Conservation (phyloP, 352 stramenopile genomes). For the Phytophthora europaea region DNA sequence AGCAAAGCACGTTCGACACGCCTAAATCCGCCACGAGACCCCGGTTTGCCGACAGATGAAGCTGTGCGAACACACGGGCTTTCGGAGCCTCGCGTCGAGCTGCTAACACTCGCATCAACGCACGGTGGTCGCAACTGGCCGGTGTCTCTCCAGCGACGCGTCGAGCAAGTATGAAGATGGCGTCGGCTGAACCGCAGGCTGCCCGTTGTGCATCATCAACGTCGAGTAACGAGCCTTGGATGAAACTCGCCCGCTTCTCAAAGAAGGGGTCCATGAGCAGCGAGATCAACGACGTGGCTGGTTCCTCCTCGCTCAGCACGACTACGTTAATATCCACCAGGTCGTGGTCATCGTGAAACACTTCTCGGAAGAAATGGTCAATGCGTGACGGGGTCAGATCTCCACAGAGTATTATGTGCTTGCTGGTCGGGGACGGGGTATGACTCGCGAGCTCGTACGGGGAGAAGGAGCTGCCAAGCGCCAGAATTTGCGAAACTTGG, state of each 20-base stretch:
- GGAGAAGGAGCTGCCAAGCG: slow-evolving; percentile 80
- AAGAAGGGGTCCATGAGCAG: slow-evolving; percentile 90
- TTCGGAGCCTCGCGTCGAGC: slow-evolving; percentile 69
- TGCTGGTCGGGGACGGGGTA: slow-evolving; percentile 61
- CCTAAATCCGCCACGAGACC: slow-evolving; percentile 73
- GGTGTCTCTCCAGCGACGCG: slow-evolving; percentile 71
- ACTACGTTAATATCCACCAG: slow-evolving; percentile 84
- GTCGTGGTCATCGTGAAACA: slow-evolving; percentile 90
- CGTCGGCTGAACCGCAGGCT: slow-evolving; percentile 64
- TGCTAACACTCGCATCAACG: slow-evolving; percentile 79
- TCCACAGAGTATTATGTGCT: slow-evolving; percentile 84
- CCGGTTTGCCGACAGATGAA: slow-evolving; percentile 80
- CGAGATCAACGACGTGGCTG: slow-evolving; percentile 73
- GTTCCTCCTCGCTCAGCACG: slow-evolving; percentile 80
- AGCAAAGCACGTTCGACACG: slow-evolving; percentile 81
- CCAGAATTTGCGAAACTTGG: slow-evolving; percentile 80
- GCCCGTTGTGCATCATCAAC: slow-evolving; percentile 79
- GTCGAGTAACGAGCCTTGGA: slow-evolving; percentile 83
- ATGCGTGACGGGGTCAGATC: slow-evolving; percentile 85
- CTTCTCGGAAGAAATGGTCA: slow-evolving; percentile 86
- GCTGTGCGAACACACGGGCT: slow-evolving; percentile 64
- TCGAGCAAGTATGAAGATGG: slow-evolving; percentile 80
- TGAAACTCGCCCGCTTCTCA: slow-evolving; percentile 82
- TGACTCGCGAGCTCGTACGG: slow-evolving; percentile 73
- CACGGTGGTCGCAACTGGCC: slow-evolving; percentile 74